Evolutionary conservation across 2,329 filamentous ascomycete genomes (phyloP).

Genomic region (Aspergillus ruber): DNA sequence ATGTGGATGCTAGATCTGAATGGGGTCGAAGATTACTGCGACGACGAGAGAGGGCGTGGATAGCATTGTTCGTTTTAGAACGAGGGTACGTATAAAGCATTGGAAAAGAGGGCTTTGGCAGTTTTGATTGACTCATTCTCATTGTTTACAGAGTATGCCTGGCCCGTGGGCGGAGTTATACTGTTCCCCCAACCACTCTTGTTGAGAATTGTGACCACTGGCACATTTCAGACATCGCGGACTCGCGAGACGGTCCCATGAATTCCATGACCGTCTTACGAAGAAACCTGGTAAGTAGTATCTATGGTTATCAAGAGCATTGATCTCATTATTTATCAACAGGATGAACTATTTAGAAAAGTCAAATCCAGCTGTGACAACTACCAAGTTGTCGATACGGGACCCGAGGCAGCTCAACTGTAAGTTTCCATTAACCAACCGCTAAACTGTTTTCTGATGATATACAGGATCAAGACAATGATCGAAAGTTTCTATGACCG

Average conservation of each 20-base stretch:
- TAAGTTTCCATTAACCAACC: constrained; percentile 12
- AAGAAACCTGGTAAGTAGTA: constrained; percentile 52
- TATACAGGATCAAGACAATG: constrained; percentile 46
- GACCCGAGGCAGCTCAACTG: constrained; percentile 27
- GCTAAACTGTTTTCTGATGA: constrained; percentile 5
- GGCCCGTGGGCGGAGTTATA: constrained; percentile 62
- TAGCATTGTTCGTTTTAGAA: constrained; percentile 66
- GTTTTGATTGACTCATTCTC: background rate
- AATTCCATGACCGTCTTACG: constrained; percentile 65
- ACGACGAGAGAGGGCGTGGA: constrained; percentile 62
- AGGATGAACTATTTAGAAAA: constrained; percentile 28
- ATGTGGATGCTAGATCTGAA: constrained; percentile 56
- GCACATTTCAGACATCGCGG: constrained; percentile 58
- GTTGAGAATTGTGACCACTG: constrained; percentile 63
- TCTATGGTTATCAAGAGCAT: too few species aligned
- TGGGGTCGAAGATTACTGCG: constrained; percentile 57
- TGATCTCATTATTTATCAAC: background rate
- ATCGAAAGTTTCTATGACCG: constrained; percentile 61
- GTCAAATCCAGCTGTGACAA: constrained; percentile 34
- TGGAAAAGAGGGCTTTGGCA: background rate
- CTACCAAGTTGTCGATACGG: constrained; percentile 24
- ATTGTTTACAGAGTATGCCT: constrained; percentile 52
- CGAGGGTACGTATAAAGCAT: constrained; percentile 45
- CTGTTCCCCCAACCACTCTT: constrained; percentile 59
- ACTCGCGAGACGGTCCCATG: constrained; percentile 63